A percentile compares a stretch with the other conserved stretches of the same genome.
Conservation (phyloP, 148 eudicot genomes). For the Heliamphora exappendiculata region DNA sequence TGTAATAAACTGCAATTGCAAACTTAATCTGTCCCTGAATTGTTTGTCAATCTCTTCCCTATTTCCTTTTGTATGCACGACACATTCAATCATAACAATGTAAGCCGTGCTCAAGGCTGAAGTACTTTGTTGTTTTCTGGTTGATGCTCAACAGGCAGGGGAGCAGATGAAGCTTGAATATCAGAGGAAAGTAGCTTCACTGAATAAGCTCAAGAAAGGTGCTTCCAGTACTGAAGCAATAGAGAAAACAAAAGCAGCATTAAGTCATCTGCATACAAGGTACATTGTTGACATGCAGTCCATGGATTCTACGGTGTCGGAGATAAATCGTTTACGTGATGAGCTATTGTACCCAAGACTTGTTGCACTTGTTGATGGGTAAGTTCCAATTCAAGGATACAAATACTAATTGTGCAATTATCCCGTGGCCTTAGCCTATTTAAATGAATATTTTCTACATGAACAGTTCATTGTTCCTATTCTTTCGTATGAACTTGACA, state of each 20-base stretch:
- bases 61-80: neutral
- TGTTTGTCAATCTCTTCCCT: neutral
- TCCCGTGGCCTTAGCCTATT: neutral
- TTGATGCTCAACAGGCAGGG: constrained; percentile 59
- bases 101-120: neutral
- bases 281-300: constrained; percentile 98
- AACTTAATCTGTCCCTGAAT: neutral
- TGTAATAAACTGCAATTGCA: neutral
- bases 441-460: neutral
- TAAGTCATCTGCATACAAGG: constrained; percentile 93
- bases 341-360: constrained; percentile 81
- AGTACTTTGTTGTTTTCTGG: neutral
- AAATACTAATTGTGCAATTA: neutral
- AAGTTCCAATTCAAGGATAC: constrained; percentile 22
- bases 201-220: constrained; percentile 79
- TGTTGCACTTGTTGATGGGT: constrained; percentile 82
- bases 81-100: neutral
- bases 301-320: constrained; percentile 92
- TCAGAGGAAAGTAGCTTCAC: constrained; percentile 73
- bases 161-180: constrained; percentile 89
- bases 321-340: constrained; percentile 86
- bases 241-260: constrained; percentile 89
- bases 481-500: neutral
- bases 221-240: constrained; percentile 54
- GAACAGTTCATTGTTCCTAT: neutral